Conservation (phyloP, 2,329 filamentous ascomycete species). For the Pseudogymnoascus sp. region DNA sequence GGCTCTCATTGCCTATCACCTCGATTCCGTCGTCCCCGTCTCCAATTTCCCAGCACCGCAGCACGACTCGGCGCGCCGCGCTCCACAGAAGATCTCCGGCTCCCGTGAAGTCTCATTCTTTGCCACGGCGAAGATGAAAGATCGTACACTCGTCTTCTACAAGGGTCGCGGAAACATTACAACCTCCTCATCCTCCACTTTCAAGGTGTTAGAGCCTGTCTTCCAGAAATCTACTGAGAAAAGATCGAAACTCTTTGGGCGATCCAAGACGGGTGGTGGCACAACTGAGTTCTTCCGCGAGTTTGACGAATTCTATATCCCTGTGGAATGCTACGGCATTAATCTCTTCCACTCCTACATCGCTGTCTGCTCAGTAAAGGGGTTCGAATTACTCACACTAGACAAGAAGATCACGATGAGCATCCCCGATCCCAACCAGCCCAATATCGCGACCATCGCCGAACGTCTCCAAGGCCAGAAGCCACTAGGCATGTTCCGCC, state of each 20-base stretch:
- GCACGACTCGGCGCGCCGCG: constrained; percentile 66
- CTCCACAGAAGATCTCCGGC: constrained; percentile 82
- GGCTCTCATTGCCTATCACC: constrained; percentile 82
- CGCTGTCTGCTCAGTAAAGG: constrained; percentile 81
- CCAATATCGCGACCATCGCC: constrained; percentile 76
- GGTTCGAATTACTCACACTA: constrained; percentile 89
- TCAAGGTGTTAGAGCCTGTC: constrained; percentile 94
- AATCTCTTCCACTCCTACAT: constrained; percentile 95
- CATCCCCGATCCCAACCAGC: constrained; percentile 74
- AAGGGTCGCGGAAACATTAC: constrained; percentile 90
- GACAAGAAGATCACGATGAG: constrained; percentile 96
- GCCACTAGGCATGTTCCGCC: constrained; percentile 91
- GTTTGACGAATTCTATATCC: constrained; percentile 98
- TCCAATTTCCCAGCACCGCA: constrained; percentile 51
- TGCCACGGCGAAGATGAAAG: constrained; percentile 93
- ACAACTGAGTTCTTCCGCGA: constrained; percentile 94
- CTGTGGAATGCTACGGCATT: constrained; percentile 86
- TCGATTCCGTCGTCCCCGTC: constrained; percentile 69
- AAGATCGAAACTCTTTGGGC: constrained; percentile 57
- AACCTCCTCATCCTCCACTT: constrained; percentile 52
- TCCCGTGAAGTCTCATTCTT: constrained; percentile 95
- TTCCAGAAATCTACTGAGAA: constrained; percentile 87
- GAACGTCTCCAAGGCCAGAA: constrained; percentile 72
- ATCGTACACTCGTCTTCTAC: constrained; percentile 88
- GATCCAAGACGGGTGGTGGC: constrained; percentile 45